Evolutionary conservation across 139 green algal genomes (phyloP).

Genomic region (Pseudopediastrum boryanum): DNA sequence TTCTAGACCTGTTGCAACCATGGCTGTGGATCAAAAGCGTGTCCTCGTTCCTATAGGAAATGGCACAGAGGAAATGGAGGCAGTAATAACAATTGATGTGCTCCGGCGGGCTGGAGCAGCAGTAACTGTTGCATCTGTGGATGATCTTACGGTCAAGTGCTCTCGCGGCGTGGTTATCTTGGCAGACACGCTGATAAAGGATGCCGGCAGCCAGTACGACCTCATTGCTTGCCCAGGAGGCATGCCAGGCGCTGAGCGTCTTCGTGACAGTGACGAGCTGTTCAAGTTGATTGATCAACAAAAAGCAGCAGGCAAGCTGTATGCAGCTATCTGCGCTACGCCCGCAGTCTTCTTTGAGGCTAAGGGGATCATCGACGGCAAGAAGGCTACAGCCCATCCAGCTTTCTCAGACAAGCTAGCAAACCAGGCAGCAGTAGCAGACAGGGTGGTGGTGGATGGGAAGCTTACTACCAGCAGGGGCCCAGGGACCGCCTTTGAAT

Average conservation of each 20-base stretch:
- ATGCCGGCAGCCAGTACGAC: constrained; percentile 71
- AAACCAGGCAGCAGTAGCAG: constrained; percentile 63
- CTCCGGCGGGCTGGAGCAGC: constrained; percentile 82
- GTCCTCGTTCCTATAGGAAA: constrained; percentile 28
- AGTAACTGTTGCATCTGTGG: constrained; percentile 85
- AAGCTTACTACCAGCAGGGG: constrained; percentile 84
- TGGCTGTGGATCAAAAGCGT: neutral
- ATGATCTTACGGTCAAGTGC: constrained; percentile 48
- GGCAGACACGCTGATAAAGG: constrained; percentile 75
- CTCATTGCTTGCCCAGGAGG: constrained; percentile 85
- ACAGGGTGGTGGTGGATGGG: constrained; percentile 89
- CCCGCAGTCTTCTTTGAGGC: constrained; percentile 89
- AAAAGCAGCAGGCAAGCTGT: constrained; percentile 42
- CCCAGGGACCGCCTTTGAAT: constrained; percentile 95
- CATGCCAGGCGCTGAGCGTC: constrained; percentile 91
- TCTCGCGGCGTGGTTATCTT: constrained; percentile 79
- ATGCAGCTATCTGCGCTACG: constrained; percentile 94
- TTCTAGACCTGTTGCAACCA: neutral
- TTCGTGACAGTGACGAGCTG: constrained; percentile 76
- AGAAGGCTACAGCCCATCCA: constrained; percentile 87
- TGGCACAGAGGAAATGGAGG: constrained; percentile 89
- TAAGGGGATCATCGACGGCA: constrained; percentile 78
- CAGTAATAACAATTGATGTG: constrained; percentile 92
- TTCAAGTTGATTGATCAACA: constrained; percentile 70
- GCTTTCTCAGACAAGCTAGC: constrained; percentile 81